Evolutionary conservation across 2,329 filamentous ascomycete species (phyloP), one percentile per base, ranked within the genome.

Genomic region (Colletotrichum sp.): DNA sequence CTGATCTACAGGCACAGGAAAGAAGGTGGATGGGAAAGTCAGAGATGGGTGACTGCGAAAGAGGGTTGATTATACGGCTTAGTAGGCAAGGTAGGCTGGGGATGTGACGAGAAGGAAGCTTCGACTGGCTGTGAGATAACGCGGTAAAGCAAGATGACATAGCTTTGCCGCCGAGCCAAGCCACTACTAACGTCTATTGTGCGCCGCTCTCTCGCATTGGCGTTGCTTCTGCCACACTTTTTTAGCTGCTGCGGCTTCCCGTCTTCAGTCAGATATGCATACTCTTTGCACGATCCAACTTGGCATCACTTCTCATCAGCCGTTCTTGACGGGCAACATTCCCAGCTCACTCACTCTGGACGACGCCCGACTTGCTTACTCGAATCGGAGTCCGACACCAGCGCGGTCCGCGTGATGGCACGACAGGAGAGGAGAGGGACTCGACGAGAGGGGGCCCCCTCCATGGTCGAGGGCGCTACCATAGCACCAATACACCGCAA

Each of bases 311-410:
- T 21, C 31, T 64, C 27, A 27, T 57, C 36, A 55, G 11, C 4
- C 16, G 27, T 33, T 31, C n/a, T 29, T 58, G 47, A 29, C 18
- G 4, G 43, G n/a, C 43, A 51, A 51, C 43, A 13, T 21, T 12
- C n/a, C 12, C n/a, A 51, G 43, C 43, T 51, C 43, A 51, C 43
- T 24, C 24, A 24, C 24, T 24, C 24, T 24, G 24, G 24, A 24
- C 24, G 24, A 51, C 47, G 66, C 16, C 70, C 71, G 71, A 73
- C 21, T 6, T 71, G 38, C 16, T 62, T 71, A 61, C 67, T 73
- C 61, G 43, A 73, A 66, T 31, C 21, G 67, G 70, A 59, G 38
- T 33, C 21, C 7, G n/a, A 24, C 51, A 57, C 57, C 61, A 36
- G 29, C 38, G 24, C 43, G 36, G 38, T 11, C 55, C 71, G 55